A percentile compares a stretch with the other conserved stretches of the same genome.
phyloP scores from a whole-genome alignment of 2,329 filamentous ascomycete species.

The Cordyceps farinosa region DNA sequence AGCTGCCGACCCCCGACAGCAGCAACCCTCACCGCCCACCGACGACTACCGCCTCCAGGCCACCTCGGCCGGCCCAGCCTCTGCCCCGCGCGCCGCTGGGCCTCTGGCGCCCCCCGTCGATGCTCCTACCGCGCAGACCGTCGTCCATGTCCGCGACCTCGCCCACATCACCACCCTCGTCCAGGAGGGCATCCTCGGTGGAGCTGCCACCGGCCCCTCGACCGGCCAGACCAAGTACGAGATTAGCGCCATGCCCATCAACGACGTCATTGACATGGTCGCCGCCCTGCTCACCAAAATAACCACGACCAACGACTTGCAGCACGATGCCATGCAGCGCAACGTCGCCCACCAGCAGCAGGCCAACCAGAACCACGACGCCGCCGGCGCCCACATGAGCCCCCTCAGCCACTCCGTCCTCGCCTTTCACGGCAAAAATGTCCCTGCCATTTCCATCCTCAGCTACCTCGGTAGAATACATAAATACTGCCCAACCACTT shows the following conservation, averaged over 20 bases:
- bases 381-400: slow-evolving; percentile 57
- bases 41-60: slow-evolving; percentile 27
- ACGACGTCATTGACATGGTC: slow-evolving; percentile 98
- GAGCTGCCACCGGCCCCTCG: slow-evolving; percentile 20
- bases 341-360: slow-evolving; percentile 58
- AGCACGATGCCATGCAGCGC: slow-evolving; percentile 87
- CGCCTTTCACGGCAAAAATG: slow-evolving; percentile 96
- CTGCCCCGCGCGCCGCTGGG: slow-evolving; percentile 23
- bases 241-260: slow-evolving; percentile 95
- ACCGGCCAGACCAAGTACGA: slow-evolving; percentile 68
- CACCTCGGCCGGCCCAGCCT: slow-evolving; percentile 35
- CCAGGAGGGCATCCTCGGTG: slow-evolving; percentile 66
- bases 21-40: slow-evolving; percentile 36
- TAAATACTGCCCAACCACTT: slow-evolving; percentile 98
- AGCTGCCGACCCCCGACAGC: slow-evolving; percentile 20
- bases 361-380: slow-evolving; percentile 44
- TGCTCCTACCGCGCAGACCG: slow-evolving; percentile 40
- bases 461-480: slow-evolving; percentile 96
- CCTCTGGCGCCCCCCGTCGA: slow-evolving; percentile 23
- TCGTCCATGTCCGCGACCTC: slow-evolving; percentile 81
- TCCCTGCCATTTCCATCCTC: slow-evolving; percentile 92
- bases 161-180: slow-evolving; percentile 89
- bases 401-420: slow-evolving; percentile 66
- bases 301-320: slow-evolving; percentile 89
- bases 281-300: slow-evolving; percentile 95